Percentiles rank a stretch among this genome's conserved stretches.
Evolutionary conservation across 129 eudicot species (phyloP).

Genomic region (Pittosporum tobira): DNA sequence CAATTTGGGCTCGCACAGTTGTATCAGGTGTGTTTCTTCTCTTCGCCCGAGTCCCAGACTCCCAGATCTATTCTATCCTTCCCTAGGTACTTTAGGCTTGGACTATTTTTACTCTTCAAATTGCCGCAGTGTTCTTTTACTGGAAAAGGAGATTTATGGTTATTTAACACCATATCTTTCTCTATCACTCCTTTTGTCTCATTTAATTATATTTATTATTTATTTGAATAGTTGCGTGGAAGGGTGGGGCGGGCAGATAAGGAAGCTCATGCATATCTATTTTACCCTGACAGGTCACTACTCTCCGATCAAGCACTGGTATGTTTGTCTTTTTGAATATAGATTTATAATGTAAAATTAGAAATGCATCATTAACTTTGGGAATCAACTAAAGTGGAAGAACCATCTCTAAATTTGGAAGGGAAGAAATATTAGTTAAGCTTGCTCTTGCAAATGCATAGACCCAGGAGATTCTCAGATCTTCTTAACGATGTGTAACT

Average conservation of each 20-base stretch:
- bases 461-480: not conserved
- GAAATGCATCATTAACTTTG: not conserved
- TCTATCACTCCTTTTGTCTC: conserved; percentile 3
- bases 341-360: not conserved
- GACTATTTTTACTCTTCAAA: not conserved
- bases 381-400: no score
- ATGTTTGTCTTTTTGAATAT: conserved; percentile 5
- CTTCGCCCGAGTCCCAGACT: no score
- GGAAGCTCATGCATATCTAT: conserved; percentile 91
- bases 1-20: conserved; percentile 94
- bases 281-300: conserved; percentile 77
- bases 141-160: not conserved
- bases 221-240: conserved; percentile 60
- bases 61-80: no score
- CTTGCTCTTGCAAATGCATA: not conserved
- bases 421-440: no score
- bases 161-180: not conserved
- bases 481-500: not conserved
- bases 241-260: conserved; percentile 96
- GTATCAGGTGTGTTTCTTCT: conserved; percentile 51
- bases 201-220: conserved; percentile 10
- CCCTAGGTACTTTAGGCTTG: not conserved
- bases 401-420: no score
- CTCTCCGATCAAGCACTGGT: conserved; percentile 89
- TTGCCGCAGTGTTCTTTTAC: not conserved